Evolutionary conservation across 345 rosid species (phyloP), one percentile per base, ranked within the genome.

Genomic region (Acer yangbiense): DNA sequence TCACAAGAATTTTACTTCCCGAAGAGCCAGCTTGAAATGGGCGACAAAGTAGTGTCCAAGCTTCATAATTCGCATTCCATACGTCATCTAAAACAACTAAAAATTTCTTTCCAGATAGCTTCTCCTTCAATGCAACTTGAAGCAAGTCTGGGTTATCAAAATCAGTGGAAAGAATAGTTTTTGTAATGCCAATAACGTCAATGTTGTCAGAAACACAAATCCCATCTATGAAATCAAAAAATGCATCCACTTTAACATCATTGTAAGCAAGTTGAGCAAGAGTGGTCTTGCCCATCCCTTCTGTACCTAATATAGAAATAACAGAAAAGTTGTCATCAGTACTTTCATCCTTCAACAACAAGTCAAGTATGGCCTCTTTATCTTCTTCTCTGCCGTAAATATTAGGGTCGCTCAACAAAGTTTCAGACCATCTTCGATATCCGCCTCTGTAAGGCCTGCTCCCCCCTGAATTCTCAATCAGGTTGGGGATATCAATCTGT

Each of bases 81-180:
- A 79, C 71, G 58, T 82, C 80, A 72, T 82, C 82, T 16, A 82
- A 48, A 46, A 82, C 78, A 61, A 82, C 6, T 1, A 79, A 76
- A 21, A 82, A 75, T 5, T 76, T 79, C 58, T 68, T 79, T 12
- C 62, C 55, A 0, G 7, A 44, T 12, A 79, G n/a, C 6, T 18
- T 7, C 32, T 50, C 1, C 57, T 66, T 52, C 80, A 82, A 29
- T 1, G 25, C 21, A 2, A 2, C 50, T 50, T 76, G 80, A 61
- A 82, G 77, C 20, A 0, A 11, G 16, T 79, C 32, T 54, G 76
- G 65, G n/a, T 79, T 57, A 9, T 35, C 25, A 1, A 14, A 21
- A 9, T 16, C 52, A 20, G 0, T n/a, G 0, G 65, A 70, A 0
- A 74, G 54, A 10, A 67, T 39, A 0, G 44, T 12, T 18, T 69